Percentiles rank a stretch among this genome's conserved stretches.
phyloP scores from a whole-genome alignment of 164 flowering plant species.

The Vitis rotundifolia region DNA sequence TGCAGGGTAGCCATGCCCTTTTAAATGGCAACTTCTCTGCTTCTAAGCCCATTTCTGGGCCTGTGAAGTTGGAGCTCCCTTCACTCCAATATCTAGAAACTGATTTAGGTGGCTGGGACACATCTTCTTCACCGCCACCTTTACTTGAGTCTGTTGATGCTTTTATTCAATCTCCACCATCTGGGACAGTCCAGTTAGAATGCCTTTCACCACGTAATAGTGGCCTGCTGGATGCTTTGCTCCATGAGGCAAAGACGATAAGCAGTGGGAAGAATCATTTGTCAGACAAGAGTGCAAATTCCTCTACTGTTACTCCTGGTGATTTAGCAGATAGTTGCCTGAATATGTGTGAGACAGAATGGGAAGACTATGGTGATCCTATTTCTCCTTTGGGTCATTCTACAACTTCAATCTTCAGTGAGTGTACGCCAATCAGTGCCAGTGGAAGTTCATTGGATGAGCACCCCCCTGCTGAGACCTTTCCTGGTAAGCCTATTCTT shows the following conservation, averaged over 20 bases:
- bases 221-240: slow-evolving; percentile 69
- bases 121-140: slow-evolving; percentile 35
- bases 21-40: slow-evolving; percentile 83
- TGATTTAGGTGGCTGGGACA: slow-evolving; percentile 61
- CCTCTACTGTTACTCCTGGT: slow-evolving; percentile 43
- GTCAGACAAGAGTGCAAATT: slow-evolving; percentile 48
- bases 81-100: slow-evolving; percentile 94
- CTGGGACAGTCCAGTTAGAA: slow-evolving; percentile 38
- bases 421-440: slow-evolving; percentile 46
- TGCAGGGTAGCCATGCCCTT: slow-evolving; percentile 73
- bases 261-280: slow-evolving; percentile 44
- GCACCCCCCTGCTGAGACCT: slow-evolving; percentile 27
- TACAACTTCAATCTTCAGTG: slow-evolving; percentile 55
- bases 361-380: slow-evolving; percentile 51
- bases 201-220: slow-evolving; percentile 54
- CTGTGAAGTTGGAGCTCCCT: slow-evolving; percentile 99
- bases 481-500: slow-evolving; percentile 42
- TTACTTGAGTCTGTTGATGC: slow-evolving; percentile 50
- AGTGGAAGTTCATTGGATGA: slow-evolving; percentile 55
- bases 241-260: slow-evolving; percentile 49
- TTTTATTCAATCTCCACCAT: slow-evolving; percentile 47
- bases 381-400: slow-evolving; percentile 67
- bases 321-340: slow-evolving; percentile 36
- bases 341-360: slow-evolving; percentile 42
- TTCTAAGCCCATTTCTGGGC: slow-evolving; percentile 65